phyloP scores from a whole-genome alignment of 2,329 filamentous ascomycete species.

The Chaetomiaceae sp. region DNA sequence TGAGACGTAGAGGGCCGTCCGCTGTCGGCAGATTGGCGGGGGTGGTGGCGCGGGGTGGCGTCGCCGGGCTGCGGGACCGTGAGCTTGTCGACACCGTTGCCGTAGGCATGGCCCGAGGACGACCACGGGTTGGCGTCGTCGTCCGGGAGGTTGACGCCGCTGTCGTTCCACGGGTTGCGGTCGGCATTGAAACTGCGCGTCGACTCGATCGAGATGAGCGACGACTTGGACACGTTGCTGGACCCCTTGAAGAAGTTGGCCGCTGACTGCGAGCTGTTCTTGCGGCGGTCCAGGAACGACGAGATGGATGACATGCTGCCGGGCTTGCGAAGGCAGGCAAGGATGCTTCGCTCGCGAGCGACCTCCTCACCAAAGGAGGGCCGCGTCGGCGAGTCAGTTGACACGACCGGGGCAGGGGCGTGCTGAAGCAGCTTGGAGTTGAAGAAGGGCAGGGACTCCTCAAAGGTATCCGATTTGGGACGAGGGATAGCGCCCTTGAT shows the following conservation, averaged over 20 bases:
- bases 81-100: slow-evolving; percentile 59
- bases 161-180: slow-evolving; percentile 97
- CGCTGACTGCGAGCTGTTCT: slow-evolving; percentile 84
- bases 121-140: slow-evolving; percentile 71
- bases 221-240: slow-evolving; percentile 86
- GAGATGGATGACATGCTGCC: slow-evolving; percentile 91
- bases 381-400: slow-evolving; percentile 84
- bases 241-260: slow-evolving; percentile 87
- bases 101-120: slow-evolving; percentile 38
- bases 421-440: slow-evolving; percentile 95
- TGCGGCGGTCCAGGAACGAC: slow-evolving; percentile 91
- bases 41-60: slow-evolving; percentile 74
- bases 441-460: slow-evolving; percentile 94
- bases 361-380: slow-evolving; percentile 76
- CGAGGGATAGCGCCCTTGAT: slow-evolving; percentile 93
- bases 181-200: slow-evolving; percentile 85
- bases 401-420: slow-evolving; percentile 70
- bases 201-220: slow-evolving; percentile 91
- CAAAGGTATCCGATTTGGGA: slow-evolving; percentile 98
- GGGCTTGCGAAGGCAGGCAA: slow-evolving; percentile 90
- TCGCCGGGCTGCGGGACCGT: slow-evolving; percentile 68
- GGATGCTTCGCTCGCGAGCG: slow-evolving; percentile 74
- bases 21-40: slow-evolving; percentile 82
- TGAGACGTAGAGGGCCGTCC: slow-evolving; percentile 90
- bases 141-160: slow-evolving; percentile 87